Conservation (phyloP, 495 filamentous ascomycete species). For the Xylaria grammica region DNA sequence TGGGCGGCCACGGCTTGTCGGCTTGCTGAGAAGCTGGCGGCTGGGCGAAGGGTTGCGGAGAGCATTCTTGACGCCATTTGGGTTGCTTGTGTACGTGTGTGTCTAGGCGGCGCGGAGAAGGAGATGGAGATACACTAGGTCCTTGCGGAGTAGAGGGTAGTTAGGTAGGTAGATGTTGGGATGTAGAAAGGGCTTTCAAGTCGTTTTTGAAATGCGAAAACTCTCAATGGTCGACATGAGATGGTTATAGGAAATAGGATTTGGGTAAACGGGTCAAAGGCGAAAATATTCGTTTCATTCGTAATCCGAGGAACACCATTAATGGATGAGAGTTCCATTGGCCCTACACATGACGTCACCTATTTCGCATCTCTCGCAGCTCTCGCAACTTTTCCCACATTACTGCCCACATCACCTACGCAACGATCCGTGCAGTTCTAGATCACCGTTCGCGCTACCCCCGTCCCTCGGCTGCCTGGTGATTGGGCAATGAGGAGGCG, state of each 20-base stretch:
- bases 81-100: constrained; percentile 3
- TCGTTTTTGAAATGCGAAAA: background rate
- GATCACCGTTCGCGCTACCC: background rate
- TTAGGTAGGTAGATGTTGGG: background rate
- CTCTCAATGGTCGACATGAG: background rate
- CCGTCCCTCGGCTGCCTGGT: background rate
- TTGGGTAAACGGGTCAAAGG: no score
- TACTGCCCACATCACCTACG: background rate
- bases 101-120: background rate
- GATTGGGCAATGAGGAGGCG: constrained; percentile 12
- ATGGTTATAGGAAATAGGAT: no score
- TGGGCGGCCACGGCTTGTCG: constrained; percentile 16
- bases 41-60: constrained; percentile 14
- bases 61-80: constrained; percentile 23
- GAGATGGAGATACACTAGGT: background rate
- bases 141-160: background rate
- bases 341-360: constrained; percentile 17
- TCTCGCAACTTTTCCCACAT: constrained; percentile 10
- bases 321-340: background rate
- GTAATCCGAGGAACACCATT: no score
- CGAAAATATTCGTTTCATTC: no score
- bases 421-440: background rate
- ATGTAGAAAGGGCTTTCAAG: background rate
- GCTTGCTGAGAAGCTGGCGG: constrained; percentile 11
- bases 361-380: no score